Base-by-base conservation (phyloP, 768 basidiomycete genomes). In the Sistotremastrum niveocremeum region DNA sequence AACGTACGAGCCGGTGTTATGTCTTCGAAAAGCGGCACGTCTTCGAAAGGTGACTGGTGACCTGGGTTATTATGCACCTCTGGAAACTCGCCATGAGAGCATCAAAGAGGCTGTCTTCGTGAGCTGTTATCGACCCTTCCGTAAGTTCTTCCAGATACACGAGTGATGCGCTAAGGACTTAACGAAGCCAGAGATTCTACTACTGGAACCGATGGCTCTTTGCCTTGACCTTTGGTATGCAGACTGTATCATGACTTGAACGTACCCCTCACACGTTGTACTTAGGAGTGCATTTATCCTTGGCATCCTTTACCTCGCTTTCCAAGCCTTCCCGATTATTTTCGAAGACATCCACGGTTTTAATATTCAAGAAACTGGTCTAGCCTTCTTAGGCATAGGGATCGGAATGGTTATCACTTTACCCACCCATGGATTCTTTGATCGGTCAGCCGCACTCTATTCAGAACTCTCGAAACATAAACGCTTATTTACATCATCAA, bases 201-300 rank as follows among this genome's bases (percentile, higher is more conserved):
- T 74, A 0, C 72, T 66, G 41, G 83, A 91, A 52, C 68, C 72
- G n/a, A 89, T 88, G 84, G 80, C 81, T 0, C 66, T 87, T 3
- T 60, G 80, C 4, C 65, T 89, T 7, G 71, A 85, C 57, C 58
- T 72, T 9, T 88, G 85, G 86, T 20, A 20, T 20, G 20, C 20
- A 20, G 3, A 10, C 20, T 20, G 20, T 20, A 20, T 20, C 20
- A 20, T 20, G 20, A 20, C 20, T 20, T 20, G 20, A 20, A 20
- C 20, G 20, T 20, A 20, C 20, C 20, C 20, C 20, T 45, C 54
- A 56, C 6, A 52, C 39, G 20, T 20, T 20, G 20, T 20, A 20
- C 20, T 20, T 20, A 20, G 60, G 62, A 57, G 53, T 42, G 60
- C 67, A 3, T 46, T 66, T 11, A 42, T 68, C 42, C 62, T 73